phyloP scores from a whole-genome alignment of 441 rosid species.

The Codiaeum variegatum region DNA sequence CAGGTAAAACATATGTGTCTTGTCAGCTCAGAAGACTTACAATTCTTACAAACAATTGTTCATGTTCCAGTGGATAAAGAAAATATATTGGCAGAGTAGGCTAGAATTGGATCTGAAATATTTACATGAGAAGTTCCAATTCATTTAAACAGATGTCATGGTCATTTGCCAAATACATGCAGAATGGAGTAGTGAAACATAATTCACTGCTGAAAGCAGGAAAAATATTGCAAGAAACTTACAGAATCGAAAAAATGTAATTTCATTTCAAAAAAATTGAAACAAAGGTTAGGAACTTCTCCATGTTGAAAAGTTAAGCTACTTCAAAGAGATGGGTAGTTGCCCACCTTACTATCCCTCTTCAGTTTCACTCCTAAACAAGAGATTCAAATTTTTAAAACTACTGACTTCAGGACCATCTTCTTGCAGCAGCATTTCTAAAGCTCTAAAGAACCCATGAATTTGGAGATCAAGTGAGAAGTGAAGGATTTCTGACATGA shows the following conservation, averaged over 20 bases:
- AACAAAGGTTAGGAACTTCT: neutral
- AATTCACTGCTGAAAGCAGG: neutral
- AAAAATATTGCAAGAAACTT: neutral
- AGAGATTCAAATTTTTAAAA: no score
- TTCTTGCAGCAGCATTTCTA: neutral
- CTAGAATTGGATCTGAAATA: neutral
- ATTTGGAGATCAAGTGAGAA: neutral
- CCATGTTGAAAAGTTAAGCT: neutral
- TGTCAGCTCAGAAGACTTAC: neutral
- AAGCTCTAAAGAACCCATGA: neutral
- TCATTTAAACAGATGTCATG: no score
- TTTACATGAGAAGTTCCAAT: neutral
- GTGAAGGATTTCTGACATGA: neutral
- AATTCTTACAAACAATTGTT: neutral
- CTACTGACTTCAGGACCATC: neutral
- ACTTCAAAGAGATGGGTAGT: neutral
- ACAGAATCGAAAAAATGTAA: no score
- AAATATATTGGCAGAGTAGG: neutral
- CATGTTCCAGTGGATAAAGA: neutral
- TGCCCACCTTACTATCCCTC: neutral
- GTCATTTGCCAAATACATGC: neutral
- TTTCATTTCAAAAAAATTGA: no score
- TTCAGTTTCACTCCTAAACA: neutral
- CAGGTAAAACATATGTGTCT: neutral
- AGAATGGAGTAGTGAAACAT: neutral